Base-by-base conservation (phyloP, 2,329 filamentous ascomycete species). In the Colletotrichum echinochloae region DNA sequence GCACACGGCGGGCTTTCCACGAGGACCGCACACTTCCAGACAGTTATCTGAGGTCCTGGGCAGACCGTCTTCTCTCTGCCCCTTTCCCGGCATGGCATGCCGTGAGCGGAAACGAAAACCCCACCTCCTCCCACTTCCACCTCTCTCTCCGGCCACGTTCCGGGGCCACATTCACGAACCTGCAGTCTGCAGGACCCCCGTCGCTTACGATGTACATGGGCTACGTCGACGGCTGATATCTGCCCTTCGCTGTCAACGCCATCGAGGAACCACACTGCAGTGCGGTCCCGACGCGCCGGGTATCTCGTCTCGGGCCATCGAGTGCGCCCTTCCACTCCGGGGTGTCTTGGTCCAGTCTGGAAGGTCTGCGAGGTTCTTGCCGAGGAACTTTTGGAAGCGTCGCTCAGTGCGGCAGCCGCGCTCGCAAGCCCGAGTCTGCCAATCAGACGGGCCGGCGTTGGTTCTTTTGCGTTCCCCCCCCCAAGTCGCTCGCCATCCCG, bases 291-390 rank as follows among this genome's bases (percentile, higher is more conserved):
- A 26, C 37, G 8, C 65, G 49, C 55, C 55, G 66, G 48, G 41
- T 56, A 60, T 49, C 54, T 48, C 23, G 9, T 26, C 64, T 18
- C 12, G 9, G 57, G 30, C 14, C 7, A 6, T 49, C n/a, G 23
- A 60, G 14, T 60, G 54, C 37, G 54, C 37, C 18, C 39, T 33
- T 41, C 55, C 30, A 49, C 39, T 33, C 23, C 35, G 30, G 51
- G 51, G 55, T 33, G 37, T 23, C 66, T 68, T 59, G 66, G 37
- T 54, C 35, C 35, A 63, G 66, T 65, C 28, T 39, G 60, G 60
- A 54, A 68, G 44, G 52, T 52, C 46, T 44, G 20, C 20, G 20
- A 49, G n/a, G 39, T 37, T 37, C 35, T 23, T 28, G 49, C 41
- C 5, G 51, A 55, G 44, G 35, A 52, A 60, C 64, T 66, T 62